Base-by-base conservation (phyloP, 768 basidiomycete species). In the Dioszegia aurantiaca region DNA sequence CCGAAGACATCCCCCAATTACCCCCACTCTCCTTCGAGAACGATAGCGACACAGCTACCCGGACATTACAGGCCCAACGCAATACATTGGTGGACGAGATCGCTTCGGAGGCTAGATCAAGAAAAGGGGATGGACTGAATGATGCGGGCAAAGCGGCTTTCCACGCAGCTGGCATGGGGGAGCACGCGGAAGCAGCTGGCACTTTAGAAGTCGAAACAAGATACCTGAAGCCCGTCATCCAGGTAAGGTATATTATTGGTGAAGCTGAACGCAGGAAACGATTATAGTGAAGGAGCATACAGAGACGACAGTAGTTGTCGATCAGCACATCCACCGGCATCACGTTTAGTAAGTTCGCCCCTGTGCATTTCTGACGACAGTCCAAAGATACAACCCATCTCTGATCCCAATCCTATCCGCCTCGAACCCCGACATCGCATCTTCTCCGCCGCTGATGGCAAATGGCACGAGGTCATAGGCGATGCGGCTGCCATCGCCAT, bases 401-500 rank as follows among this genome's bases (percentile, higher is more conserved):
- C 56, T 41, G 75, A 76, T 47, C 73, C 75, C 9, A 45, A 69
- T 31, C 75, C 75, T 2, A 71, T 65, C 33, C n/a, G 63, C 2
- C 63, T 71, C 27, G 56, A 64, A 8, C 68, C 73, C 4, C 67
- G 69, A 3, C 75, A 76, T 51, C 60, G 73, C 14, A 66, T 72
- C 43, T 76, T 73, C 57, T 63, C 61, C 4, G 58, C 63, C 21
- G 23, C 49, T 8, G 62, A 64, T 33, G 68, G 69, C 27, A 61
- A 72, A 41, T 73, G 65, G 69, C 75, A 74, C 54, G 75, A 74
- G 44, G 70, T 74, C 27, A 55, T 65, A 19, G 75, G 75, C 12
- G 75, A 76, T 52, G 66, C 60, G 33, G 73, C 75, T 3, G 75
- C 75, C 14, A 66, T 69, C 16, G 62, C 55, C 10, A 65, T 76